These are phyloP conservation scores for Phylloboletellus chloephorus DNA, from an alignment of 1,284 basidiomycete species.

Conservation along the genomic window DNA sequence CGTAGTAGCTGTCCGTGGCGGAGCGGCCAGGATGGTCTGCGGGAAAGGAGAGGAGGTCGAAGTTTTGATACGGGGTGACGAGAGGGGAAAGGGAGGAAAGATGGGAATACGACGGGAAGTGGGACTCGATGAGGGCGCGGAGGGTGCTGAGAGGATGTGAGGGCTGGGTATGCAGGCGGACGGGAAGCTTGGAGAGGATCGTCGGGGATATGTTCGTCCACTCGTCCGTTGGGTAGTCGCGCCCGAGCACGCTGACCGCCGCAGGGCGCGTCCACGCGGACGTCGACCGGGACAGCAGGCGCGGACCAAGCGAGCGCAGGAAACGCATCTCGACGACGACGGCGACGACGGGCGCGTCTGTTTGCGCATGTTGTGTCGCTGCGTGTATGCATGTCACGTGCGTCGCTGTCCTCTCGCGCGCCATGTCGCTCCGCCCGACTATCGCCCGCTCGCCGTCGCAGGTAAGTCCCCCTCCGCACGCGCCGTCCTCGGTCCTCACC, in stretches of 20 bases:
- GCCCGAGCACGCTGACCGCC: constrained; percentile 43
- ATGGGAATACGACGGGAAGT: constrained; percentile 69
- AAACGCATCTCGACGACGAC: constrained; percentile 17
- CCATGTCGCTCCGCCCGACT: constrained; percentile 25
- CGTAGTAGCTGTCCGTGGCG: constrained; percentile 91
- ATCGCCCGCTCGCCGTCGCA: no score
- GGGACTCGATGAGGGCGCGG: constrained; percentile 77
- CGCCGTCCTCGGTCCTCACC: constrained; percentile 10
- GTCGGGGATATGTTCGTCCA: constrained; percentile 84
- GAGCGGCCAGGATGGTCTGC: constrained; percentile 89
- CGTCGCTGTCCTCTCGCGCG: neutral
- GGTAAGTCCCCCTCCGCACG: constrained; percentile 12
- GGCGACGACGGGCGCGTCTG: constrained; percentile 15
- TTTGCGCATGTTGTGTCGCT: constrained; percentile 19
- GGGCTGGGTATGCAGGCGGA: constrained; percentile 70
- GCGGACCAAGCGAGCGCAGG: constrained; percentile 7
- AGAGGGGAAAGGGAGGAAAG: constrained; percentile 77
- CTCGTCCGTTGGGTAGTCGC: constrained; percentile 64
- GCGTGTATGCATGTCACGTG: constrained; percentile 9
- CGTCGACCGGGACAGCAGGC: constrained; percentile 10
- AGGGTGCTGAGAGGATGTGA: constrained; percentile 87
- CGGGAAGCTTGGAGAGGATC: constrained; percentile 71
- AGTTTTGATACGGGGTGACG: constrained; percentile 90
- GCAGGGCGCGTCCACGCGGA: constrained; percentile 28
- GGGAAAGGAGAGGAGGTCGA: constrained; percentile 95